Percentiles rank a stretch among this genome's conserved stretches.
These are phyloP conservation scores for Porphyra umbilicalis DNA, from an alignment of 31 red algal species.

Conservation along the genomic window DNA sequence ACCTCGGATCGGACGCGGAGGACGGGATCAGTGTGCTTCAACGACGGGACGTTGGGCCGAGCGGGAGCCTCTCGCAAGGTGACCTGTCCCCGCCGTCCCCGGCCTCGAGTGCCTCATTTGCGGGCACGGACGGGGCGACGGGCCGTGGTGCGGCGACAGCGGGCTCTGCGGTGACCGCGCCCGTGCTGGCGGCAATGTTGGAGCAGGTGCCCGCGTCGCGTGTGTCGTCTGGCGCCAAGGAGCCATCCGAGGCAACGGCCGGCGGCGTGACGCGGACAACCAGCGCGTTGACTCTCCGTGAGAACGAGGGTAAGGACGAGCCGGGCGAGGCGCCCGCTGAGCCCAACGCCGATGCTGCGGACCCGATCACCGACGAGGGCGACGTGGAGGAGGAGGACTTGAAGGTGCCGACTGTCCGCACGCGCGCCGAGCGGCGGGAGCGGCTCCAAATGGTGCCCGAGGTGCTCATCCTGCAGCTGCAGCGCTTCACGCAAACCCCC, in stretches of 20 bases:
- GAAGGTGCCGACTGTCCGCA: constrained; percentile 43
- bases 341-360: background rate
- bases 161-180: background rate
- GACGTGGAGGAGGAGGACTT: constrained; percentile 21
- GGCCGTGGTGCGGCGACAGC: background rate
- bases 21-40: background rate
- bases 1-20: background rate
- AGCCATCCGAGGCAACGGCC: background rate
- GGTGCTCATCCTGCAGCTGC: constrained; percentile 63
- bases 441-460: constrained; percentile 22
- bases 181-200: background rate
- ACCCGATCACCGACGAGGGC: constrained; percentile 5
- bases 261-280: background rate
- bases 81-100: background rate
- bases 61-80: background rate
- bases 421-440: constrained; percentile 53
- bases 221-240: background rate
- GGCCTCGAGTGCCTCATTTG: background rate
- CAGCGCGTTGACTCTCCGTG: background rate
- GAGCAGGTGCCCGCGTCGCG: background rate
- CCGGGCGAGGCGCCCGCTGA: background rate
- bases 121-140: background rate
- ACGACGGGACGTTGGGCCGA: background rate
- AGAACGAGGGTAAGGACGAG: background rate
- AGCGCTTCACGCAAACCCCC: constrained; percentile 63